phyloP scores from a whole-genome alignment of 805 yeast species.

The Ogataea henricii region DNA sequence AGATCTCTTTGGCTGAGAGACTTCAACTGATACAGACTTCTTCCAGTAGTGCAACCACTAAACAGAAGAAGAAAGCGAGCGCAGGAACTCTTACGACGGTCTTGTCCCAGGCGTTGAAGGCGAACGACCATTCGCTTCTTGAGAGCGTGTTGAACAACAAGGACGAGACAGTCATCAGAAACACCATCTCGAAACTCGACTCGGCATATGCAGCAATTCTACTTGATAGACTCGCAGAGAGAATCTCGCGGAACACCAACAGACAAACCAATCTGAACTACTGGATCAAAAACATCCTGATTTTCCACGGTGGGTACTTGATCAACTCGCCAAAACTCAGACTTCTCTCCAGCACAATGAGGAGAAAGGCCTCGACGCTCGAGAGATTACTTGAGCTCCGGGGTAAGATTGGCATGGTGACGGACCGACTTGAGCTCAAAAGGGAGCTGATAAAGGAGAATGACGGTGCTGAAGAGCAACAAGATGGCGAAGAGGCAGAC shows the following conservation, averaged over 20 bases:
- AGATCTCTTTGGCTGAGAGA: constrained; percentile 53
- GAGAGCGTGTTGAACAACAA: constrained; percentile 74
- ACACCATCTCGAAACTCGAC: constrained; percentile 51
- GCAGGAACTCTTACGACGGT: constrained; percentile 82
- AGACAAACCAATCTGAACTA: constrained; percentile 51
- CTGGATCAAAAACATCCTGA: constrained; percentile 59
- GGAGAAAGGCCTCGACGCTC: constrained; percentile 49
- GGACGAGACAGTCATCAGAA: constrained; percentile 51
- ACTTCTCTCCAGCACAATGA: constrained; percentile 48
- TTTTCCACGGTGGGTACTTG: constrained; percentile 55
- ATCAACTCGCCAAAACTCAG: constrained; percentile 49
- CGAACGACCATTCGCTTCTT: constrained; percentile 81
- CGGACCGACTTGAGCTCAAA: constrained; percentile 45
- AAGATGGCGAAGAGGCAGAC: constrained; percentile 39
- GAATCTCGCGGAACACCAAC: constrained; percentile 50
- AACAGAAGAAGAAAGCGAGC: constrained; percentile 51
- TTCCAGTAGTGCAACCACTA: constrained; percentile 22
- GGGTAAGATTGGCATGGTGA: constrained; percentile 49
- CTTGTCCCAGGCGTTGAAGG: constrained; percentile 83
- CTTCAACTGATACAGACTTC: constrained; percentile 36
- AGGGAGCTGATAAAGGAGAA: constrained; percentile 39
- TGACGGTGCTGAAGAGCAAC: constrained; percentile 33
- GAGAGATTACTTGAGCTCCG: constrained; percentile 53
- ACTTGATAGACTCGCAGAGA: constrained; percentile 54
- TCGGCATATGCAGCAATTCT: constrained; percentile 50